Conservation (phyloP, 257 asterid species). For the Forsythia viridissima region DNA sequence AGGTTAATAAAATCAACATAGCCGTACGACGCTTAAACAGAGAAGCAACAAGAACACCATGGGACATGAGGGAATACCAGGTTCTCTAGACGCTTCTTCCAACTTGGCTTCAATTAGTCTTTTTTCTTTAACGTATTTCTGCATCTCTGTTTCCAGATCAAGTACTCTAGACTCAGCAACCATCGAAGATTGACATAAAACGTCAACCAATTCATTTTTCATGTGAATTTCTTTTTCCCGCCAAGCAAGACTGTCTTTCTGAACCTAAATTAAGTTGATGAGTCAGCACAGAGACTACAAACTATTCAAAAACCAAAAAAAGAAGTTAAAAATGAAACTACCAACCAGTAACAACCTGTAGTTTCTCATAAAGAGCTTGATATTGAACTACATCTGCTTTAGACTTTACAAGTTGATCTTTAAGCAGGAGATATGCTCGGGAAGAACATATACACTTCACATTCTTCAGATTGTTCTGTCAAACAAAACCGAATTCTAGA, state of each 20-base stretch:
- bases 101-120: conserved; percentile 58
- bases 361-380: conserved; percentile 79
- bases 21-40: conserved; percentile 7
- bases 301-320: conserved; percentile 17
- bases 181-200: conserved; percentile 70
- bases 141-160: conserved; percentile 72
- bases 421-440: conserved; percentile 64
- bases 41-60: neutral
- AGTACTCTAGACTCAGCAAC: conserved; percentile 68
- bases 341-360: conserved; percentile 74
- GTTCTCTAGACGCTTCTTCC: conserved; percentile 80
- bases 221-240: conserved; percentile 71
- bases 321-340: conserved; percentile 32
- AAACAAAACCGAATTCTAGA: conserved; percentile 31
- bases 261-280: conserved; percentile 51
- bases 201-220: conserved; percentile 80
- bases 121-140: conserved; percentile 54
- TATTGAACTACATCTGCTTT: conserved; percentile 66
- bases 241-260: conserved; percentile 86
- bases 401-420: conserved; percentile 79
- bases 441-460: conserved; percentile 68
- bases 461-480: conserved; percentile 79
- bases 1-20: conserved; percentile 24
- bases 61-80: conserved; percentile 45
- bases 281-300: conserved; percentile 21